A percentile compares a stretch with the other conserved stretches of the same genome.
These are phyloP conservation scores for Curvularia sp. DNA, from an alignment of 2,329 filamentous ascomycete species.

Conservation along the genomic window DNA sequence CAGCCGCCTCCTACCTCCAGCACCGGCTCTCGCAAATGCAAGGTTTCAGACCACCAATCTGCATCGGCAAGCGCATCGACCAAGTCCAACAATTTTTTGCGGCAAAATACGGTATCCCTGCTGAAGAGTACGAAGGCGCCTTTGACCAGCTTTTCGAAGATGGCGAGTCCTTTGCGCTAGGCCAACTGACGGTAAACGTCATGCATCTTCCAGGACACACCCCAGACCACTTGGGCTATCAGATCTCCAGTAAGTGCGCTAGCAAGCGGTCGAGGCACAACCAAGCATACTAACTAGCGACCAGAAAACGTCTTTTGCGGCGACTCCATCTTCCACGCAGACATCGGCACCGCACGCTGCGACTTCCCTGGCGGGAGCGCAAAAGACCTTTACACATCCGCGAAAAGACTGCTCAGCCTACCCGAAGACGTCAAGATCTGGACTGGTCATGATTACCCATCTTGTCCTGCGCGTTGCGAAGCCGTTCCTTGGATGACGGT, in stretches of 20 bases:
- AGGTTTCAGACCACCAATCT: constrained; percentile 53
- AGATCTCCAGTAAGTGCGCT: constrained; percentile 52
- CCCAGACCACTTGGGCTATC: constrained; percentile 66
- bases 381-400: constrained; percentile 36
- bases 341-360: constrained; percentile 44
- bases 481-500: constrained; percentile 47
- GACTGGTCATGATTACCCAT: constrained; percentile 48
- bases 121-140: constrained; percentile 53
- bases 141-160: constrained; percentile 65
- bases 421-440: constrained; percentile 43
- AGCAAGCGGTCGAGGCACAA: not conserved
- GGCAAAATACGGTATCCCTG: constrained; percentile 56
- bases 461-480: constrained; percentile 22
- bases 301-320: constrained; percentile 47
- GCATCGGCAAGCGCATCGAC: constrained; percentile 63
- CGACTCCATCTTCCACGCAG: constrained; percentile 46
- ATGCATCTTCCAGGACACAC: constrained; percentile 68
- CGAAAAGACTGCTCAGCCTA: constrained; percentile 35
- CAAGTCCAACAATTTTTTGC: constrained; percentile 61
- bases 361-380: constrained; percentile 49
- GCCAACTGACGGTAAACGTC: constrained; percentile 54
- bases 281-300: not conserved
- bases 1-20: constrained; percentile 65
- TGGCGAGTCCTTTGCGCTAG: constrained; percentile 61
- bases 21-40: constrained; percentile 45